These are phyloP conservation scores for Iris macrosiphon DNA, from an alignment of 106 monocot species.

Conservation along the genomic window DNA sequence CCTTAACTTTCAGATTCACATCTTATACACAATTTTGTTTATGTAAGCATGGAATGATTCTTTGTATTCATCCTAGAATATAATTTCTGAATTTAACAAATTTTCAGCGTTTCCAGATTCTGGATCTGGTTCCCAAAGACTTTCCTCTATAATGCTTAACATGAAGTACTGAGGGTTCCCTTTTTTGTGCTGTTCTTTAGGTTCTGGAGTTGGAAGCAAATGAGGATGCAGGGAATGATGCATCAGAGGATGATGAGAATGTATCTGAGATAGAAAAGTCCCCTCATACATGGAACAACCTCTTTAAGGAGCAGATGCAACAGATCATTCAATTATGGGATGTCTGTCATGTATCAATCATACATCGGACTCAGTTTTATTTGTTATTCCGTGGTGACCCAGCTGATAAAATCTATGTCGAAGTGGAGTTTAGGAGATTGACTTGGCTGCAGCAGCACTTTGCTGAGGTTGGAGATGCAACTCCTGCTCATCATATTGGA, in stretches of 20 bases:
- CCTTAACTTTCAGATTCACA: too few relatives aligned
- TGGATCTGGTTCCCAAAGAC: too few relatives aligned
- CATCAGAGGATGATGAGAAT: slow-evolving; percentile 20
- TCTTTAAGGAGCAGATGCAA: slow-evolving; percentile 59
- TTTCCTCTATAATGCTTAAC: too few relatives aligned
- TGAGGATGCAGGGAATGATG: slow-evolving; percentile 25
- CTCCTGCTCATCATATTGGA: slow-evolving; percentile 31
- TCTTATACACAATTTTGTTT: too few relatives aligned
- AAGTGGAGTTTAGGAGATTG: slow-evolving; percentile 75
- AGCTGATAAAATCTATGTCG: slow-evolving; percentile 88
- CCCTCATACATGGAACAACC: slow-evolving; percentile 39
- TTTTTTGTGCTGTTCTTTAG: slow-evolving; percentile 12
- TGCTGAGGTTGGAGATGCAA: slow-evolving; percentile 35
- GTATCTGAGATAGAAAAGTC: slow-evolving; percentile 32
- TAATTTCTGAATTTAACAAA: too few relatives aligned
- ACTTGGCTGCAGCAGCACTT: slow-evolving; percentile 78
- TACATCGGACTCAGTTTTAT: slow-evolving; percentile 84
- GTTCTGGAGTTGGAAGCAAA: slow-evolving; percentile 86
- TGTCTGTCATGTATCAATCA: slow-evolving; percentile 77
- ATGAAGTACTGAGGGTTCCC: too few relatives aligned
- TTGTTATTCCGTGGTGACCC: too few relatives aligned
- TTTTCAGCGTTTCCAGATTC: too few relatives aligned
- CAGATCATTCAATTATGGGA: slow-evolving; percentile 83
- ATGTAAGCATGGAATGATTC: too few relatives aligned
- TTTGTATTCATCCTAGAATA: too few relatives aligned